Conservation (phyloP, 352 stramenopile genomes). For the Elongisporangium anandrum region DNA sequence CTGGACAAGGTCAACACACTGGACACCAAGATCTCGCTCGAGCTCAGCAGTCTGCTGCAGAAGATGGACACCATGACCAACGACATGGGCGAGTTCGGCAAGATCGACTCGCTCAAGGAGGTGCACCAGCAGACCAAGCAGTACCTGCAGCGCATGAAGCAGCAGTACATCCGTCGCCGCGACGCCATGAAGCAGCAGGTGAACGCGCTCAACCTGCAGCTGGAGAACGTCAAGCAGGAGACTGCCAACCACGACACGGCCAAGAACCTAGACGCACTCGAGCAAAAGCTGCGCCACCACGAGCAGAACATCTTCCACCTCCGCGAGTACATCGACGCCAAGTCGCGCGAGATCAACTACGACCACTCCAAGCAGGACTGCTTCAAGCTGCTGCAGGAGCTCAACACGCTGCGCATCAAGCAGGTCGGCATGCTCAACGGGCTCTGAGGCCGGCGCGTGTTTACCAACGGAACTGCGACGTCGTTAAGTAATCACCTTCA, state of each 20-base stretch:
- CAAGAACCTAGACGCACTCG: constrained; percentile 77
- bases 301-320: constrained; percentile 92
- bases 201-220: constrained; percentile 41
- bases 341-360: constrained; percentile 88
- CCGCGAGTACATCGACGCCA: constrained; percentile 86
- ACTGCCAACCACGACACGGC: constrained; percentile 69
- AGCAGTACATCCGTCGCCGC: constrained; percentile 81
- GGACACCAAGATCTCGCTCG: constrained; percentile 83
- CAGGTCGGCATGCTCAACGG: constrained; percentile 31
- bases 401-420: constrained; percentile 71
- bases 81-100: constrained; percentile 88
- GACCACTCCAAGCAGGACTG: constrained; percentile 82
- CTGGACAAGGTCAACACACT: constrained; percentile 90
- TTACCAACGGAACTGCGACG: no score
- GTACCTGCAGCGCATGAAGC: constrained; percentile 58
- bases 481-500: neutral
- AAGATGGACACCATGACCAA: constrained; percentile 86
- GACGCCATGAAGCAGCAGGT: constrained; percentile 88
- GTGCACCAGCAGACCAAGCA: constrained; percentile 79
- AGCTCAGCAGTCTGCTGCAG: constrained; percentile 74
- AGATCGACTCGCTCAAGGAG: constrained; percentile 84
- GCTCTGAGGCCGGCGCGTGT: constrained; percentile 8
- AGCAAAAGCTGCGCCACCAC: constrained; percentile 89
- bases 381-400: constrained; percentile 61
- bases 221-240: constrained; percentile 79